A percentile compares a stretch with the other conserved stretches of the same genome.
Evolutionary conservation across 371 early-diverging fungal genomes (phyloP).

Genomic region (Furculomyces boomerangus): DNA sequence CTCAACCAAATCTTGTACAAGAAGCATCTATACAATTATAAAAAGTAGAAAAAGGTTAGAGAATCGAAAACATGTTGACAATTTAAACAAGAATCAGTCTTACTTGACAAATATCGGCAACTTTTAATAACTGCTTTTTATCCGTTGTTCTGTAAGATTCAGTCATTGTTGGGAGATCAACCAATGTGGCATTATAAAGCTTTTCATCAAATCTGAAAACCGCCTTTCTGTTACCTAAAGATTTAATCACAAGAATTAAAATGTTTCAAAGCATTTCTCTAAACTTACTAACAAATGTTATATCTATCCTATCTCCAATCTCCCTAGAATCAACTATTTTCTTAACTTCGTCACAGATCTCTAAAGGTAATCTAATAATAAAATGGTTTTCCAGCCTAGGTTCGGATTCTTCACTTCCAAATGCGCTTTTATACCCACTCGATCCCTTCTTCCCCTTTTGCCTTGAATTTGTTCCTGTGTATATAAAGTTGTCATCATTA

Average conservation of each 20-base stretch:
- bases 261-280: not conserved
- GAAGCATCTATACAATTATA: constrained; percentile 29
- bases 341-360: constrained; percentile 37
- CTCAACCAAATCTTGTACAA: constrained; percentile 25
- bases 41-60: not conserved
- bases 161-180: constrained; percentile 90
- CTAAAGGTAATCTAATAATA: constrained; percentile 58
- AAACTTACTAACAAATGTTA: constrained; percentile 38
- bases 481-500: no score
- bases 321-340: constrained; percentile 48
- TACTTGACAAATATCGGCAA: constrained; percentile 91
- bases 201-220: constrained; percentile 38
- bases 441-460: not conserved
- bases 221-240: constrained; percentile 49
- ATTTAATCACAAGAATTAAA: not conserved
- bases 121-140: constrained; percentile 88
- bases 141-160: constrained; percentile 93
- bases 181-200: constrained; percentile 43
- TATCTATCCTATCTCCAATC: constrained; percentile 39
- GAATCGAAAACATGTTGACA: not conserved
- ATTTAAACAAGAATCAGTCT: no score
- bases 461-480: not conserved
- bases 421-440: not conserved
- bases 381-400: constrained; percentile 42
- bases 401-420: not conserved